A percentile compares a stretch with the other conserved stretches of the same genome.
Evolutionary conservation across 257 asterid species (phyloP).

Genomic region (Salvia rosmarinus): DNA sequence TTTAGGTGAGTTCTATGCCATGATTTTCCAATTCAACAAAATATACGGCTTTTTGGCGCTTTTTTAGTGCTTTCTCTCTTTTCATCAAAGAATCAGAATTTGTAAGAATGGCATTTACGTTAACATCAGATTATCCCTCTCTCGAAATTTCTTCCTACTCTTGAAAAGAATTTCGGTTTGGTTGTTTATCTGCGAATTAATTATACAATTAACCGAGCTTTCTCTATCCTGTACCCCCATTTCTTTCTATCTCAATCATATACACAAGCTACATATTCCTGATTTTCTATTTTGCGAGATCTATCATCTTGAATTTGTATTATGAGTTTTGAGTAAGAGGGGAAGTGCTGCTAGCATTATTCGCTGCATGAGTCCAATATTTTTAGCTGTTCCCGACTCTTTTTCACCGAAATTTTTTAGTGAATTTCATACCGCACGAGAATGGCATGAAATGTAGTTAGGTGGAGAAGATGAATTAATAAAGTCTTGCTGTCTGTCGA

Average conservation of each 20-base stretch:
- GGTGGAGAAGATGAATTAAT: constrained; percentile 16
- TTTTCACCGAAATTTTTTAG: constrained; percentile 1
- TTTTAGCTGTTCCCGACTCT: constrained; percentile 12
- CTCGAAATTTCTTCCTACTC: not conserved
- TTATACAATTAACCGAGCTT: constrained; percentile 16
- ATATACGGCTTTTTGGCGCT: not conserved
- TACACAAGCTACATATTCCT: constrained; percentile 13
- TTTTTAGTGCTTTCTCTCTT: not conserved
- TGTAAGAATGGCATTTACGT: constrained; percentile 23
- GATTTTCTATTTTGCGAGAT: constrained; percentile 31
- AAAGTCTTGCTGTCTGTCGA: not conserved
- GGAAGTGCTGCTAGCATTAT: not conserved
- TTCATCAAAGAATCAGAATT: constrained; percentile 7
- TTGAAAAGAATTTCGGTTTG: not conserved
- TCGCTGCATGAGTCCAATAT: not conserved
- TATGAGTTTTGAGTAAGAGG: constrained; percentile 21
- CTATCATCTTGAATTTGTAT: constrained; percentile 33
- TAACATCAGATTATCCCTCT: not conserved
- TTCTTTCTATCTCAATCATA: not conserved
- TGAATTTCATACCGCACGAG: constrained; percentile 21
- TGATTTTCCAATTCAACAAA: constrained; percentile 6
- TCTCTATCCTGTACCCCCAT: constrained; percentile 9
- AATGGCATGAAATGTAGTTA: constrained; percentile 36
- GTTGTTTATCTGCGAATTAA: constrained; percentile 6
- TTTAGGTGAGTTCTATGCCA: constrained; percentile 37